phyloP scores from a whole-genome alignment of 2,329 filamentous ascomycete genomes.

The Ploettnerulaceae sp. region DNA sequence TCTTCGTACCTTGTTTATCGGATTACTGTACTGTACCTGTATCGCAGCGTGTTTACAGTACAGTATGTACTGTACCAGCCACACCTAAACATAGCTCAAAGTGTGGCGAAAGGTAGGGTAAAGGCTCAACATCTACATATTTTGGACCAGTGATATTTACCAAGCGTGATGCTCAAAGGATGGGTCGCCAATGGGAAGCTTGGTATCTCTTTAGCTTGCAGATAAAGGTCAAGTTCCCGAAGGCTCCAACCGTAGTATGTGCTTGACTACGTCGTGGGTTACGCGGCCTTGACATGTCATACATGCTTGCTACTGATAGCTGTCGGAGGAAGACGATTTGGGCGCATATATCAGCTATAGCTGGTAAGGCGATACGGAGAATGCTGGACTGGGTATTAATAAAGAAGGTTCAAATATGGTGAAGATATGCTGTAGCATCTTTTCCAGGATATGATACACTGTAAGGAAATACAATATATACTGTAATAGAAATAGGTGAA shows the following conservation, averaged over 20 bases:
- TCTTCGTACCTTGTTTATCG: no score
- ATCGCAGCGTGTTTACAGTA: no score
- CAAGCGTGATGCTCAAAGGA: background rate
- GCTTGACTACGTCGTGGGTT: constrained; percentile 6
- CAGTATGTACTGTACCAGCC: no score
- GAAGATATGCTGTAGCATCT: no score
- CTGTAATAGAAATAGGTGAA: no score
- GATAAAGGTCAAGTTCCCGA: background rate
- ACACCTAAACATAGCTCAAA: constrained; percentile 7
- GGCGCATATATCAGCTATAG: no score
- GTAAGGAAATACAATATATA: no score
- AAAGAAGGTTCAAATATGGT: no score
- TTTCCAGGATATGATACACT: no score
- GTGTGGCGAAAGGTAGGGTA: constrained; percentile 1
- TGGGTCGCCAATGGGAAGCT: background rate
- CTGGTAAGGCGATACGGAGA: no score
- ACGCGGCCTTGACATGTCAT: constrained; percentile 3
- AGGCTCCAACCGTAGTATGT: background rate
- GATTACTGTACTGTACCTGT: no score
- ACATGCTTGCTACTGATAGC: background rate
- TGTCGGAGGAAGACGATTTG: background rate
- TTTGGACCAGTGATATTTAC: background rate
- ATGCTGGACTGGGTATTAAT: no score
- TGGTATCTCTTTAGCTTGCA: background rate
- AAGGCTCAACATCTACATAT: background rate